Percentiles rank a stretch among this genome's conserved stretches.
Conservation (phyloP, 106 monocot genomes). For the Agapanthus africanus region DNA sequence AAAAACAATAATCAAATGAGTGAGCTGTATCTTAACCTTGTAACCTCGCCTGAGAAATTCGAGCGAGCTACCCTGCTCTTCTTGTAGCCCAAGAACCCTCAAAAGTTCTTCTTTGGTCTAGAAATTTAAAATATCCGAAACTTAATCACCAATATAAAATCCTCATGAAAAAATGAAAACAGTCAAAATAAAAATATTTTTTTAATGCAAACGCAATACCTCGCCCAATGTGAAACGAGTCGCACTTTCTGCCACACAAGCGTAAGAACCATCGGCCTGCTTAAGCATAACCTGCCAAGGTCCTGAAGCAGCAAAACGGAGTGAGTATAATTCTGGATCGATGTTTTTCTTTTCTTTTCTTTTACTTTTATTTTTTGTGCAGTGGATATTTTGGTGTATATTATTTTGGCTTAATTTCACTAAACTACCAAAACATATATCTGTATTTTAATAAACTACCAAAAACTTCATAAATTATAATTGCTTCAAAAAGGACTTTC, state of each 20-base stretch:
- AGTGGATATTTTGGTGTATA: no score
- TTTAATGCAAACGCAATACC: conserved; percentile 31
- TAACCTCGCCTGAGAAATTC: conserved; percentile 95
- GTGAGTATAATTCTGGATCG: no score
- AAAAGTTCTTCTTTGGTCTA: conserved; percentile 94
- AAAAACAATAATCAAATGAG: not conserved
- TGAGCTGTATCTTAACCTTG: conserved; percentile 48
- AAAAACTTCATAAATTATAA: no score
- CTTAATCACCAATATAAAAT: not conserved
- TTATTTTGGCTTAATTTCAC: no score
- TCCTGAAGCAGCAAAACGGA: conserved; percentile 35
- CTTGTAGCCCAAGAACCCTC: conserved; percentile 86
- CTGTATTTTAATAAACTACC: no score
- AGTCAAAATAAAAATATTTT: not conserved
- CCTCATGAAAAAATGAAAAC: not conserved
- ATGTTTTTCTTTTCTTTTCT: no score
- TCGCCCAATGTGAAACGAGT: conserved; percentile 93
- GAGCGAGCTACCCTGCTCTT: conserved; percentile 93
- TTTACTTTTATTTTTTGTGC: no score
- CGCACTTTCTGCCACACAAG: conserved; percentile 92
- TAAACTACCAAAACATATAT: no score
- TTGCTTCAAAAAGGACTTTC: no score
- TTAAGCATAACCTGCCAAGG: conserved; percentile 99
- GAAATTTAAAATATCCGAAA: not conserved
- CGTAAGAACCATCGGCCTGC: conserved; percentile 89